These are phyloP conservation scores for Nigrospora oryzae DNA, from an alignment of 2,329 filamentous ascomycete species.

Conservation along the genomic window DNA sequence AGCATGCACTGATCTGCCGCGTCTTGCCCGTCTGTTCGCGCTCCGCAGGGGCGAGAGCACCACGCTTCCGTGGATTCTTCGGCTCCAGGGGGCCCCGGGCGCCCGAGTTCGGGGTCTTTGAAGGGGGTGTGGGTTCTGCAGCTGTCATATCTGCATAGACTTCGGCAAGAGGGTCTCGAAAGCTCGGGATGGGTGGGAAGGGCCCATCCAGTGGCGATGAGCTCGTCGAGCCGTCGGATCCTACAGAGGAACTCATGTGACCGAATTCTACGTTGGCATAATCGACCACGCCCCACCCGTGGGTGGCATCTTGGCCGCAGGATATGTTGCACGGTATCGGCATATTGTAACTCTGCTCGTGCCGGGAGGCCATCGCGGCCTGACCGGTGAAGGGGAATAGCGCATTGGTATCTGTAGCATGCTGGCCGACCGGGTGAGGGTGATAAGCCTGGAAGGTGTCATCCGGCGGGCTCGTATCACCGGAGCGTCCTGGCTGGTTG, in stretches of 20 bases:
- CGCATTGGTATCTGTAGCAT: no score
- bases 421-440: no score
- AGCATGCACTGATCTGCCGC: slow-evolving; percentile 28
- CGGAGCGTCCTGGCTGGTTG: neutral
- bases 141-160: neutral
- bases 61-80: slow-evolving; percentile 4
- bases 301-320: neutral
- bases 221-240: neutral
- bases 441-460: neutral
- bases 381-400: no score
- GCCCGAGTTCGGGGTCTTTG: neutral
- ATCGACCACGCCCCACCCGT: neutral
- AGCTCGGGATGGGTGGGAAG: neutral
- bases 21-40: slow-evolving; percentile 25
- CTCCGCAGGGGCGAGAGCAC: neutral
- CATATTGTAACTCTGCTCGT: no score
- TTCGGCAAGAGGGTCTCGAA: neutral
- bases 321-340: neutral
- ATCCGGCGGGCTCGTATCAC: neutral
- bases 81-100: neutral
- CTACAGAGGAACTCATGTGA: neutral
- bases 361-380: no score
- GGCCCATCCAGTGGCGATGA: neutral
- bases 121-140: neutral
- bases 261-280: neutral